Evolutionary conservation across 176 grass and related monocot species (phyloP), one percentile per base, ranked within the genome.

Genomic region (Ampelocalamus luodianensis): DNA sequence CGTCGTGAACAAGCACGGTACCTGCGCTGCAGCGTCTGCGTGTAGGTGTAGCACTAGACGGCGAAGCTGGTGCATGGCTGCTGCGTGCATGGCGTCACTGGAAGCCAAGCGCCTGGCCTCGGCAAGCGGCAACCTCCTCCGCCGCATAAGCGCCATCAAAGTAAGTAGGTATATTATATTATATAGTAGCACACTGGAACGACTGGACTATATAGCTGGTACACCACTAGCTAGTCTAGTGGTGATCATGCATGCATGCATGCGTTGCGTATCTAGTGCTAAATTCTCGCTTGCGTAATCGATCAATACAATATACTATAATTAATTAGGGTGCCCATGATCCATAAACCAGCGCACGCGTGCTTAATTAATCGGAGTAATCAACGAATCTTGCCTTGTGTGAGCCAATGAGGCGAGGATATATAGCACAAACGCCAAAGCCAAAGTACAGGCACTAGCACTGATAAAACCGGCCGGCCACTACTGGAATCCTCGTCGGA

Each of bases 71-170:
- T 63, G 80, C 79, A 87, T 83, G 86, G 54, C 54, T 22, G 76
- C 85, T 39, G 79, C 86, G 64, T 81, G 91, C 44, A 68, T 87
- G 38, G 42, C 42, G 72, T 87, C 92, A 63, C 81, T 34, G 32
- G 32, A 91, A 65, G 79, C 86, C 22, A 73, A 86, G 39, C 83
- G 83, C 43, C 86, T 87, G 45, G 82, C 77, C 4, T 84, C 87
- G 38, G 74, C 86, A 68, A 90, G 92, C 86, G 82, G 77, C 66
- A 60, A 70, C 40, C 73, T 89, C 68, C 88, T 92, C 34, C 77
- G 63, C 23, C 69, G 80, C 49, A 83, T 92, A 12, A 87, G 81
- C 81, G 77, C 77, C 61, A 67, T 83, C 24, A 89, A 89, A 72
- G 94, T 97, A 42, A 36, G 12, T 68, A 22, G 29, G 29, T 29